These are phyloP conservation scores for Apiospora phragmitis DNA, from an alignment of 2,329 filamentous ascomycete species.

Conservation along the genomic window DNA sequence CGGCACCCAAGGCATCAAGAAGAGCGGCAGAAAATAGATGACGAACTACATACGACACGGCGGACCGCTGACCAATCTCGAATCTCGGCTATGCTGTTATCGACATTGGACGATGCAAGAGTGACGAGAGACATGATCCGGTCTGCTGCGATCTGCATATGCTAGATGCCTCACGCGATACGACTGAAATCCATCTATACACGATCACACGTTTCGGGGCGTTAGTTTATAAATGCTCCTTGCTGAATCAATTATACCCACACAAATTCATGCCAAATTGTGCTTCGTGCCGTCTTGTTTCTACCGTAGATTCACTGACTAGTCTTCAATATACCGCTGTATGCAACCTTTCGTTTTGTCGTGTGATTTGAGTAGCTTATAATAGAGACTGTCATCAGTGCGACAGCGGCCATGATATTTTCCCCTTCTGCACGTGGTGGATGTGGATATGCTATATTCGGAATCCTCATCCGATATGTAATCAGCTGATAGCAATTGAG, in stretches of 20 bases:
- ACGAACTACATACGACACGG: neutral
- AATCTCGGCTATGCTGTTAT: neutral
- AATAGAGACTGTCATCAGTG: too few species aligned
- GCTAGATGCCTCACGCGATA: neutral
- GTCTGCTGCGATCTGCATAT: neutral
- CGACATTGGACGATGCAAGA: neutral
- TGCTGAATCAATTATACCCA: neutral
- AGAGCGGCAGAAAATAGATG: conserved; percentile 91
- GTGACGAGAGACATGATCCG: neutral
- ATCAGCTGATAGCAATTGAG: neutral
- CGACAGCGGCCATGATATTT: neutral
- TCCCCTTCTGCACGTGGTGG: neutral
- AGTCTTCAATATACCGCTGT: neutral
- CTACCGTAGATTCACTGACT: neutral
- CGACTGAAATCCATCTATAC: neutral
- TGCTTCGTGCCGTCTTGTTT: neutral
- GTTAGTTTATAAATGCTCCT: neutral
- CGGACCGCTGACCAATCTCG: neutral
- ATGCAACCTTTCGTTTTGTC: neutral
- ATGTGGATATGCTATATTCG: neutral
- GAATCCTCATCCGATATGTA: neutral
- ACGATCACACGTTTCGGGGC: neutral
- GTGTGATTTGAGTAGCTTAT: neutral
- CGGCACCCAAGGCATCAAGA: conserved; percentile 90
- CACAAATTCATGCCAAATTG: neutral